Evolutionary conservation across 352 stramenopile genomes (phyloP).

Genomic region (Globisporangium canariense): DNA sequence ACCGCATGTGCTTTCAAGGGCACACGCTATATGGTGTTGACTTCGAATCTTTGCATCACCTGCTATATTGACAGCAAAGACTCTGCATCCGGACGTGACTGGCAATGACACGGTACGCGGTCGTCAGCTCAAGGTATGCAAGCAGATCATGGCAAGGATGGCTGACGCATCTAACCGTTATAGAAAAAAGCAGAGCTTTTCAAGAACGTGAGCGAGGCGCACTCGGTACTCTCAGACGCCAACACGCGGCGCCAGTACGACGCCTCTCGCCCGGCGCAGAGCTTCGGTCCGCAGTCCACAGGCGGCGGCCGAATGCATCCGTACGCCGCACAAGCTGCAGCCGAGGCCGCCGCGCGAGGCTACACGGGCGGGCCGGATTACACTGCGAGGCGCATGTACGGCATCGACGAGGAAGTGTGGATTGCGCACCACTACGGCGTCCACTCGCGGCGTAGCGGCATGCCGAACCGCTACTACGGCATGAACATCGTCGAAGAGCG

Average conservation of each 20-base stretch:
- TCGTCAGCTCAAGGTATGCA: too few relatives aligned
- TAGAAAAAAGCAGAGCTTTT: slow-evolving; percentile 82
- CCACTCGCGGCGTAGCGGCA: slow-evolving; percentile 35
- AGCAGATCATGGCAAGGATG: background rate
- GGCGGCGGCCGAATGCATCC: slow-evolving; percentile 43
- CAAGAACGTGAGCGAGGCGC: slow-evolving; percentile 77
- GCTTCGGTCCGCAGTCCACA: slow-evolving; percentile 41
- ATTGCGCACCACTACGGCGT: slow-evolving; percentile 79
- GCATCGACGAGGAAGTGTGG: slow-evolving; percentile 84
- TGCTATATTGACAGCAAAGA: slow-evolving; percentile 42
- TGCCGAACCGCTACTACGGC: slow-evolving; percentile 60
- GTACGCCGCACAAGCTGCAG: slow-evolving; percentile 40
- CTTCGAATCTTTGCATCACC: background rate
- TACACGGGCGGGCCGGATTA: slow-evolving; percentile 15
- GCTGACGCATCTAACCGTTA: background rate
- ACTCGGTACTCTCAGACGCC: slow-evolving; percentile 73
- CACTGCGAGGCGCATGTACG: slow-evolving; percentile 36
- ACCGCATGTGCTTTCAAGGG: background rate
- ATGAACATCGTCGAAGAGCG: slow-evolving; percentile 75
- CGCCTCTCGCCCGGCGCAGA: slow-evolving; percentile 39
- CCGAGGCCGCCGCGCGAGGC: slow-evolving; percentile 26
- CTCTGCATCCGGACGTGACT: slow-evolving; percentile 83
- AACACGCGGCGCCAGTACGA: slow-evolving; percentile 62
- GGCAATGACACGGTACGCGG: slow-evolving; percentile 57
- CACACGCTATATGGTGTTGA: background rate